Evolutionary conservation across 1,284 basidiomycete genomes (phyloP).

Genomic region (Pseudozyma tsukubaensis): DNA sequence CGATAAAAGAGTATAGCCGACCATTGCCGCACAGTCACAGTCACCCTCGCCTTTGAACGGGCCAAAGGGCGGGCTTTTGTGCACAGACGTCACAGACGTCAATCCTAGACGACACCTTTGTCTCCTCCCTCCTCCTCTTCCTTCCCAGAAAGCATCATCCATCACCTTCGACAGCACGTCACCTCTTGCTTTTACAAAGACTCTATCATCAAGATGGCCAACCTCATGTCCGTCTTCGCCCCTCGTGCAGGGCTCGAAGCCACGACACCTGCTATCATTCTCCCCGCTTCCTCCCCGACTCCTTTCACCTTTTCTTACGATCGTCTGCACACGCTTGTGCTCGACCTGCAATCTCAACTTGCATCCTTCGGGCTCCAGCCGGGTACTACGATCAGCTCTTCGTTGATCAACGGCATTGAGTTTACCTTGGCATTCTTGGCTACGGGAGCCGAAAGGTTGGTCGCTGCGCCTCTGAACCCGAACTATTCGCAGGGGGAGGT

Average conservation of each 20-base stretch:
- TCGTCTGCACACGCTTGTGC: slow-evolving; percentile 48
- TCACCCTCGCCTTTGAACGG: too few relatives aligned
- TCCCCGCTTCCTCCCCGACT: slow-evolving; percentile 52
- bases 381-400: slow-evolving; percentile 60
- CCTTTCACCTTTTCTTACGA: slow-evolving; percentile 52
- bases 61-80: too few relatives aligned
- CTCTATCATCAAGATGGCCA: slow-evolving; percentile 25
- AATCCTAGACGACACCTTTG: background rate
- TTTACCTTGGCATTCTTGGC: slow-evolving; percentile 70
- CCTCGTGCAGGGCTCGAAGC: slow-evolving; percentile 43
- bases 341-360: slow-evolving; percentile 57
- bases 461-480: slow-evolving; percentile 71
- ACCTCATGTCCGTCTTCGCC: slow-evolving; percentile 50
- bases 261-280: slow-evolving; percentile 49
- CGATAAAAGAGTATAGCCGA: slow-evolving; percentile 1
- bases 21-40: too few relatives aligned
- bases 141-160: background rate
- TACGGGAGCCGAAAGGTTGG: slow-evolving; percentile 64
- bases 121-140: background rate
- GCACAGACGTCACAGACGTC: slow-evolving; percentile 1
- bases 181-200: background rate
- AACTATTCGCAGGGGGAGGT: slow-evolving; percentile 70
- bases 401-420: slow-evolving; percentile 69
- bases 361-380: slow-evolving; percentile 47
- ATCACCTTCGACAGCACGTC: too few relatives aligned